These are phyloP conservation scores for Eimeria acervulina DNA, from an alignment of 169 alveolate species.

Conservation along the genomic window DNA sequence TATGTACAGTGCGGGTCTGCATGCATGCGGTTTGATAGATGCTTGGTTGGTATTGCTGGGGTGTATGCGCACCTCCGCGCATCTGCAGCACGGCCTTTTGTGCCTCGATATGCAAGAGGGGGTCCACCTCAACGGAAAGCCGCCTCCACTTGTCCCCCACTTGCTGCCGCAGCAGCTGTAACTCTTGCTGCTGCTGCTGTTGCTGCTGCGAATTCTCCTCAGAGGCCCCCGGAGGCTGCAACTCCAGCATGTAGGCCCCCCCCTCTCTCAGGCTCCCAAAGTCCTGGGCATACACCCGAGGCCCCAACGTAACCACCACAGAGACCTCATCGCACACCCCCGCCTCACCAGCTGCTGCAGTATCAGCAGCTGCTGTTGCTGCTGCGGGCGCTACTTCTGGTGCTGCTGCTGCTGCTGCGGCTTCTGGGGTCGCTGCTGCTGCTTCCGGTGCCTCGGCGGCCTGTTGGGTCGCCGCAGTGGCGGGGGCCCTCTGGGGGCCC, in stretches of 20 bases:
- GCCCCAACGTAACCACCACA: conserved; percentile 53
- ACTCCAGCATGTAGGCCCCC: conserved; percentile 84
- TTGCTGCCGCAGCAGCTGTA: not conserved
- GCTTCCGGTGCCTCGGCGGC: not conserved
- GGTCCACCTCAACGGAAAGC: conserved; percentile 84
- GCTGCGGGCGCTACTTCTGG: not conserved
- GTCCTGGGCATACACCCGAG: conserved; percentile 80
- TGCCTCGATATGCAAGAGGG: conserved; percentile 87
- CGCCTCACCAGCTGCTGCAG: not conserved
- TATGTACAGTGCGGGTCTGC: not conserved
- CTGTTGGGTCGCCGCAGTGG: too few species aligned
- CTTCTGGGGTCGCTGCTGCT: too few species aligned
- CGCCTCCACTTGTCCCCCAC: conserved; percentile 87
- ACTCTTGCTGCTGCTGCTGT: too few species aligned
- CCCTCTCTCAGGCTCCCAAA: conserved; percentile 84
- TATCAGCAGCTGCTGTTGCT: not conserved
- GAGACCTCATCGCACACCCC: not conserved
- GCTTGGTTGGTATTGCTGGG: not conserved
- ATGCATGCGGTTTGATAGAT: not conserved
- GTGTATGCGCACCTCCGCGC: conserved; percentile 70
- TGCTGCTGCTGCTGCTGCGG: too few species aligned
- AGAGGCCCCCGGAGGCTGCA: not conserved
- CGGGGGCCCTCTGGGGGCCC: not conserved
- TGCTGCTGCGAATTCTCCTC: too few species aligned
- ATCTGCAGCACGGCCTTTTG: conserved; percentile 85